Evolutionary conservation across 352 stramenopile genomes (phyloP).

Genomic region (Phytophthora litchii): DNA sequence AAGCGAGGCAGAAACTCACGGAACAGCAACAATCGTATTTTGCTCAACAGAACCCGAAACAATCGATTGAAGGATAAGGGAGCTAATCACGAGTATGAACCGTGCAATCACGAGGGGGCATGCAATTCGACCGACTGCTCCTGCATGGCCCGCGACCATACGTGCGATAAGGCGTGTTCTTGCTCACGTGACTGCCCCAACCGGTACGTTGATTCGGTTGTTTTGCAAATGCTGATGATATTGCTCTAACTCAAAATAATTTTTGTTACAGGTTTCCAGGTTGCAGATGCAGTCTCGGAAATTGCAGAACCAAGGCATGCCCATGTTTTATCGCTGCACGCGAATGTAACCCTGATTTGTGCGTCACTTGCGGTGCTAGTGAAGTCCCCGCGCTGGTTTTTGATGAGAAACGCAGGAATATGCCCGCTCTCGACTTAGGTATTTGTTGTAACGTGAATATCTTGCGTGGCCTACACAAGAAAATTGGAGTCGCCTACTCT

Average conservation of each 20-base stretch:
- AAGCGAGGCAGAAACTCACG: constrained; percentile 47
- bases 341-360: constrained; percentile 68
- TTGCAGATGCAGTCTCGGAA: constrained; percentile 59
- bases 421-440: constrained; percentile 51
- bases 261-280: constrained; percentile 45
- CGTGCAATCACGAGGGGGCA: constrained; percentile 76
- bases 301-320: constrained; percentile 68
- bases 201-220: constrained; percentile 36
- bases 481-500: constrained; percentile 63
- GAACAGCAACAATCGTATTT: constrained; percentile 67
- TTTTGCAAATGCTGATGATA: neutral
- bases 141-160: constrained; percentile 82
- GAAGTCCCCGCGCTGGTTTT: constrained; percentile 54
- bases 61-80: constrained; percentile 67
- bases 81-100: constrained; percentile 77
- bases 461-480: constrained; percentile 61
- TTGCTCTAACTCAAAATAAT: constrained; percentile 18
- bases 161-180: constrained; percentile 84
- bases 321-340: constrained; percentile 63
- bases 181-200: constrained; percentile 80
- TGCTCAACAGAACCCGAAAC: constrained; percentile 68
- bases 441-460: constrained; percentile 80
- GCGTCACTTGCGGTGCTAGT: constrained; percentile 61
- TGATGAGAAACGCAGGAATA: constrained; percentile 42
- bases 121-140: constrained; percentile 63